Base-by-base conservation (phyloP, 768 basidiomycete species). In the Termitomyces eurrhizus region DNA sequence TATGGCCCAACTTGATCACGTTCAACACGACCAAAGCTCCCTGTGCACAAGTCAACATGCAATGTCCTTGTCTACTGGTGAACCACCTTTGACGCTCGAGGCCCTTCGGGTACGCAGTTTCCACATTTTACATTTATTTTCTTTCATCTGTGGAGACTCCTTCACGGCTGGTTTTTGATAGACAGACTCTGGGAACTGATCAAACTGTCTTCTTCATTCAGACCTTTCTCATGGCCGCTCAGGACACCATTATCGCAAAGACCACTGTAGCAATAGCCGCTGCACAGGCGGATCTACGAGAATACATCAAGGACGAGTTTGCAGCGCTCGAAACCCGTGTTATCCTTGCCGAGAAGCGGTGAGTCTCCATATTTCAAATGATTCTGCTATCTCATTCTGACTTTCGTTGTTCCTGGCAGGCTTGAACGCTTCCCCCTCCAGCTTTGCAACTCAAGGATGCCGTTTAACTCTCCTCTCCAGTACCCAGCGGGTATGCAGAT, bases 391-490 rank as follows among this genome's bases (percentile, higher is more conserved):
- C 29, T 29, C 29, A 29, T 29, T 29, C 29, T 29, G 29, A 29
- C 29, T 29, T 44, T 21, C 18, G 18, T 44, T 9, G 2, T 52
- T 16, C 4, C 4, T 44, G 42, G n/a, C 24, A 57, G 56, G 36
- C 46, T 57, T 11, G 26, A 48, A 36, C 56, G 46, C 37, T 26
- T 57, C 2, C 56, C 56, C 44, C 35, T 57, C 16, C 56, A 49
- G 9, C 36, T 57, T 7, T 29, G 18, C 26, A 57, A 57, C 11
- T 48, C 56, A 13, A 32, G 56, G 29, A 57, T 57, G 33, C 46
- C 56, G n/a, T 57, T 35, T 16, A 57, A 49, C 36, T 49, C 45
- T 49, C 56, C 56, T 29, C 46, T 57, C 24, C 56, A 49, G 26
- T 57, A 57, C 36, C 56, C 56, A 7, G 2, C 36, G 8, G 56